A percentile compares a stretch with the other conserved stretches of the same genome.
Conservation (phyloP, 2,329 filamentous ascomycete genomes). For the Phialophora chinensis region DNA sequence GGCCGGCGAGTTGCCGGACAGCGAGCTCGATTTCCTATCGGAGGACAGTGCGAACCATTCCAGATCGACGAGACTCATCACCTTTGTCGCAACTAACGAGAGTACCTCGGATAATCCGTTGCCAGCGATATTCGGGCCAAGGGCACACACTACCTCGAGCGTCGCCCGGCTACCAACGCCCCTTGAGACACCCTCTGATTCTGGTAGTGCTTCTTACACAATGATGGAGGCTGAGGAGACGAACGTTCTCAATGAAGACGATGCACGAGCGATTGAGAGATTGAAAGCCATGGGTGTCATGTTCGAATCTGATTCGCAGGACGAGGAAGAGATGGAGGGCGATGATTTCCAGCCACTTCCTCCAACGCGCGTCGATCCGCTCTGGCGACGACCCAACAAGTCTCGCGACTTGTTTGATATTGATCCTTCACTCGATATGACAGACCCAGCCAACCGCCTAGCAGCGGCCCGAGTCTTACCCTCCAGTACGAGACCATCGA, state of each 20-base stretch:
- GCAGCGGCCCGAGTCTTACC: not conserved
- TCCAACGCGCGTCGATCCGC: slow-evolving; percentile 12
- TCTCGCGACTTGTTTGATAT: slow-evolving; percentile 27
- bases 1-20: not conserved
- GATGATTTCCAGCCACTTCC: slow-evolving; percentile 6
- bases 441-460: not conserved
- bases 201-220: not conserved
- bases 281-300: slow-evolving; percentile 27
- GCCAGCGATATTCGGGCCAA: not conserved
- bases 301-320: slow-evolving; percentile 33
- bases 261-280: slow-evolving; percentile 20
- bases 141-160: not conserved
- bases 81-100: not conserved
- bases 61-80: not conserved
- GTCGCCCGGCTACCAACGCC: not conserved
- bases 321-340: slow-evolving; percentile 9
- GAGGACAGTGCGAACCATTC: not conserved
- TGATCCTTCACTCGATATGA: slow-evolving; percentile 10
- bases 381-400: slow-evolving; percentile 14
- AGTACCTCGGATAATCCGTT: not conserved
- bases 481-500: slow-evolving; percentile 13
- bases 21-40: not conserved
- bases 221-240: not conserved
- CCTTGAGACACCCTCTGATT: not conserved
- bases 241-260: slow-evolving; percentile 13